Evolutionary conservation across 768 basidiomycete species (phyloP), one percentile per base, ranked within the genome.

Genomic region (Kwoniella pini): DNA sequence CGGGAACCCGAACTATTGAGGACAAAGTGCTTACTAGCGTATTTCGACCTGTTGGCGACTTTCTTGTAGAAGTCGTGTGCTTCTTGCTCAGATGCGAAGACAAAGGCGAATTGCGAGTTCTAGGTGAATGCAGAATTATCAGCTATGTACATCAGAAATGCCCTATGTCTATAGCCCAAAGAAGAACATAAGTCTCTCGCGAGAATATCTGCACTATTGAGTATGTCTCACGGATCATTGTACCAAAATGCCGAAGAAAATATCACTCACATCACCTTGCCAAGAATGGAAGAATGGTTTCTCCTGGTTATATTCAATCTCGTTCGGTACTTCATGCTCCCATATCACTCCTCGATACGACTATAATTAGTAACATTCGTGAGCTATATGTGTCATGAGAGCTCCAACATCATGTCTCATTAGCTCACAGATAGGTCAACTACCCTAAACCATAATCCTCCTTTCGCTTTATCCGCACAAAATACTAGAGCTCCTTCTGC

Each of bases 201-300:
- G n/a, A n/a, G n/a, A n/a, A n/a, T n/a, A n/a, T n/a, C n/a, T n/a
- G n/a, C n/a, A n/a, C n/a, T n/a, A n/a, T n/a, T n/a, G n/a, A n/a
- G n/a, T n/a, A n/a, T n/a, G n/a, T n/a, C n/a, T n/a, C n/a, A n/a
- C n/a, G n/a, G n/a, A n/a, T n/a, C n/a, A 36, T 36, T 9, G 33
- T 36, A 36, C 7, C 33, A 36, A 36, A 17, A 27, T 21, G 27
- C 10, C 31, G 26, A 27, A 50, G 28, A 31, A n/a, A 15, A 36
- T 36, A 54, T 21, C n/a, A 84, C 93, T 79, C 72, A 95, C 94
- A 81, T 99, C 94, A 52, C 90, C 88, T 2, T 87, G 82, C 78
- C 96, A 97, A 0, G 91, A 87, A 80, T 95, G 90, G 72, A 98
- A 96, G 84, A 87, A 94, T 1, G 88, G 83, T 62, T 92, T 82